Base-by-base conservation (phyloP, 2,329 filamentous ascomycete species). In the Beauveria asiatica region DNA sequence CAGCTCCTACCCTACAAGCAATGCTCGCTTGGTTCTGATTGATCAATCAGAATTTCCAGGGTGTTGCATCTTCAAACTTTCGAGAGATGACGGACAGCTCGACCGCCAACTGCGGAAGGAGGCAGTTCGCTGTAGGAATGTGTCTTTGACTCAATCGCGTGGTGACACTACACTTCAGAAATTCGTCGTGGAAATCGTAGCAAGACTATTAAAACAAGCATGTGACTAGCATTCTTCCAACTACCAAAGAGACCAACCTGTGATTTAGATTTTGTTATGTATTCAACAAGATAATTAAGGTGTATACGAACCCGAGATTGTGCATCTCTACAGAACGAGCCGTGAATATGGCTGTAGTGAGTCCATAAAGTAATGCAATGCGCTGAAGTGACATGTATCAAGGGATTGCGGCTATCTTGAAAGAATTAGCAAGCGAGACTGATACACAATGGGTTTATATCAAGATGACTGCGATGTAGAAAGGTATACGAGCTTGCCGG, bases 401-500 rank as follows among this genome's bases (percentile, higher is more conserved):
- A 56, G 44, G 27, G 9, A 23, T 56, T 13, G 13, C 6, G 13
- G n/a, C 54, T 3, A 21, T 48, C 1, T 48, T 39, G 8, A 25
- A 48, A 13, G n/a, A 5, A 7, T n/a, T 39, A 19, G 11, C 4
- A 23, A 21, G 17, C 16, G 13, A 48, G 7, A 7, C 6, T 1
- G 30, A 39, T n/a, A 19, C 70, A 3, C 73, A 74, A 9, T 75
- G 83, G 33, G 72, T 87, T 27, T 86, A 81, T 63, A 83, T 87
- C 71, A 87, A 87, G 66, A 80, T 88, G 45, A 82, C 83, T 0
- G 75, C 78, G 8, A 87, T 83, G 0, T 87, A 82, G 79, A 83
- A 86, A 86, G 85, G 85, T 1, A 72, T 88, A 16, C 76, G 80
- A 64, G 85, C 85, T 1, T 86, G 83, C 62, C 75, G 74, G 3